Evolutionary conservation across 176 grass and related monocot genomes (phyloP), one percentile per base, ranked within the genome.

Genomic region (Lolium perenne): DNA sequence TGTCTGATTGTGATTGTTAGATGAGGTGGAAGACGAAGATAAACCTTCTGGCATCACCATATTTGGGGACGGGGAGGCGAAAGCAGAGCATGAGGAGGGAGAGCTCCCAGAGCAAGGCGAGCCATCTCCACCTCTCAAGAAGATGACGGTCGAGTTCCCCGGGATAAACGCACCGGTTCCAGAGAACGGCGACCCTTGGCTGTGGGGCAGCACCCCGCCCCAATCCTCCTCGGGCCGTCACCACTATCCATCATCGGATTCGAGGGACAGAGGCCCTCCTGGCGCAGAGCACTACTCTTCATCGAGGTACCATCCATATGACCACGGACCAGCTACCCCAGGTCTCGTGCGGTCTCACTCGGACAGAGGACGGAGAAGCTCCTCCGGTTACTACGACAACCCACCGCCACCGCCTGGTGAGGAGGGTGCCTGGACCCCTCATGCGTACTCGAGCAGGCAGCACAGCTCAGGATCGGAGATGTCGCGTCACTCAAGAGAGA

Each of bases 1-100:
- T 79, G 45, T 85, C 10, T 86, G 43, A 80, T 63, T 58, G 21
- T 71, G 7, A 40, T 76, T 74, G 51, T 60, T 76, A 96, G 93
- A 91, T 82, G 81, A 89, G 48, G 90, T 91, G 29, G 94, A 99
- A 12, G 92, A 96, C 23, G 90, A 94, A 85, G 88, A 96, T 38
- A 87, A 91, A 62, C 97, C 97, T 58, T 99, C 97, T 80, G 94
- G 97, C 86, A 96, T 99, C 80, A 93, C 82, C 18, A 99, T 99
- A 87, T 99, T 92, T 86, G 86, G 75, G 75, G 94, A 95, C 25
- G 58, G 83, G 71, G 92, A 94, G 59, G 59, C 12, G 50, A 91
- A 94, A 74, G 62, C 87, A 65, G 92, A 94, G 17, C 80, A 81
- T 0, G 97, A 99, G 85, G 96, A 92, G 29, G 94, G 97, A 49